Base-by-base conservation (phyloP, 495 filamentous ascomycete genomes). In the Neurospora tetrasperma region DNA sequence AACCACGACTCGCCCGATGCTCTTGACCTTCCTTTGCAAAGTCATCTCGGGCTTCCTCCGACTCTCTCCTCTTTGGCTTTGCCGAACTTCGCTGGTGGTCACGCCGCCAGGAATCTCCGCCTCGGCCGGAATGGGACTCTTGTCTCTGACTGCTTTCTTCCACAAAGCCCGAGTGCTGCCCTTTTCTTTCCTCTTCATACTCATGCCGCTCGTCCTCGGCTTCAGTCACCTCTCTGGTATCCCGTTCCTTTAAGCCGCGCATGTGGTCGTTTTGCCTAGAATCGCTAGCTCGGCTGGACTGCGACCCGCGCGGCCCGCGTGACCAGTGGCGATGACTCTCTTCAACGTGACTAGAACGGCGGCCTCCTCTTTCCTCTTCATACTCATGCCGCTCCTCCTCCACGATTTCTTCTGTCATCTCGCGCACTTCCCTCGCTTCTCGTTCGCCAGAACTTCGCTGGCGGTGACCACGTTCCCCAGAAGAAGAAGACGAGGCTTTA, bases 351-450 rank as follows among this genome's bases (percentile, higher is more conserved):
- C 27, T 66, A 9, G 54, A 66, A 7, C 0, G 54, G 3, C 7
- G 54, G 2, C 54, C 54, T 43, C 16, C 23, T 70, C 42, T 16
- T 4, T 66, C 54, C 7, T 66, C 54, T 4, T 66, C 54, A 16
- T 31, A 66, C 31, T 73, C 43, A 16, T n/a, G 40, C 16, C 54
- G 35, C 42, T 71, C 71, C 10, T 68, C 27, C 4, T 46, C 72
- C 11, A 44, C 35, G 3, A 73, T 59, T 7, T 73, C 48, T 14
- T 72, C 46, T 27, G 27, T 70, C 59, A 40, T 75, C 75, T 42
- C 76, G 71, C 7, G 76, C 68, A 70, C 77, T 80, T 27, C 73
- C 66, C 72, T 74, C 4, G 69, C 71, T 31, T 74, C 75, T n/a
- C 41, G 72, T 3, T 46, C 72, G 35, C 27, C 42, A 20, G 70